Evolutionary conservation across 2,329 filamentous ascomycete genomes (phyloP), one percentile per base, ranked within the genome.

Genomic region (Emmonsiellopsis sp.): DNA sequence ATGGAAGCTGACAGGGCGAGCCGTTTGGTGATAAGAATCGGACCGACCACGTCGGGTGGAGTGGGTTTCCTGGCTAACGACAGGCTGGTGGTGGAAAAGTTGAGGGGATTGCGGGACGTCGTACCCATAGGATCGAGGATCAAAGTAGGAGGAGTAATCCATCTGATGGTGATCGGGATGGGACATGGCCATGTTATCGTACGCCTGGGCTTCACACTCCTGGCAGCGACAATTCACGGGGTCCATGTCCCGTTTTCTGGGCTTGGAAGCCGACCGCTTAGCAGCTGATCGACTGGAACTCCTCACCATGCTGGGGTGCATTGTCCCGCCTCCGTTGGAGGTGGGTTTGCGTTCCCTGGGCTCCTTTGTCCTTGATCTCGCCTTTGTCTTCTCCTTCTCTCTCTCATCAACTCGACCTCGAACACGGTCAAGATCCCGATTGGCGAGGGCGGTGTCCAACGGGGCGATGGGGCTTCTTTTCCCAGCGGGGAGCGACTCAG

Each of bases 401-500:
- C 64, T 64, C 61, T 66, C 53, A 38, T 55, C 50, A 38, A 51
- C 31, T 42, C 55, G 56, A 20, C 51, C 53, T 50, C 61, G 61
- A 55, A 61, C 15, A 15, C 58, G 58, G 46, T 52, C 42, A 31
- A 50, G 32, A 43, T 58, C 58, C 40, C 55, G 49, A 50, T 45
- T 46, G 35, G 54, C 66, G 60, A 65, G 63, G 53, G 65, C 56
- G 37, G 67, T 65, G 57, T 71, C 66, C 56, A 70, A 58, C 60
- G 68, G 73, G 66, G 68, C 61, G 64, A 65, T 59, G 55, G 66
- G 67, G 57, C 62, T 68, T 59, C 65, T 70, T 62, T 65, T 69
- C 63, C 64, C 71, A 62, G 66, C 69, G 70, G 72, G 72, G 59
- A 67, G 72, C 64, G 76, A 76, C 73, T 78, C 70, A 75, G 75